Evolutionary conservation across 768 basidiomycete genomes (phyloP).

Genomic region (Lactarius evosmus): DNA sequence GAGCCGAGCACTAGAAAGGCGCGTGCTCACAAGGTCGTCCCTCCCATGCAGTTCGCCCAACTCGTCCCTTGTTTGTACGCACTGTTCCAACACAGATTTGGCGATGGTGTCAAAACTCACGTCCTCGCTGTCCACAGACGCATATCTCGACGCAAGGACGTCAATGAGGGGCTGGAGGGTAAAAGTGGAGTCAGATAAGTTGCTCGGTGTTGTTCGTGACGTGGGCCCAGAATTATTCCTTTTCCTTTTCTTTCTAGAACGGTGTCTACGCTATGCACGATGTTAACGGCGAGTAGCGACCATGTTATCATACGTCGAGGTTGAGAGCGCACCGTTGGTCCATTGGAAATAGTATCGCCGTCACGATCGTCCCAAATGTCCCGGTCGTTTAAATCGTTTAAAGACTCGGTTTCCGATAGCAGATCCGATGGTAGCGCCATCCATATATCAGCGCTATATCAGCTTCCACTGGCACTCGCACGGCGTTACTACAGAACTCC

Average conservation of each 20-base stretch:
- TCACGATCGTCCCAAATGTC: background rate
- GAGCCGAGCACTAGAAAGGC: background rate
- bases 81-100: slow-evolving; percentile 12
- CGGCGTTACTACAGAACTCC: background rate
- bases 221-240: background rate
- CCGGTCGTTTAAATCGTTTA: background rate
- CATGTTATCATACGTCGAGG: background rate
- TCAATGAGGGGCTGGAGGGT: slow-evolving; percentile 26
- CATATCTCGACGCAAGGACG: slow-evolving; percentile 19
- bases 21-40: slow-evolving; percentile 23
- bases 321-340: slow-evolving; percentile 12
- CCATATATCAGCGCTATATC: background rate
- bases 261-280: background rate
- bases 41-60: slow-evolving; percentile 13
- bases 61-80: slow-evolving; percentile 16
- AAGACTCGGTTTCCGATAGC: background rate
- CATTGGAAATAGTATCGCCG: background rate
- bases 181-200: background rate
- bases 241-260: slow-evolving; percentile 14
- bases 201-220: background rate
- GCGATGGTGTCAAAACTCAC: slow-evolving; percentile 15
- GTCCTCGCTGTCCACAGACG: slow-evolving; percentile 18
- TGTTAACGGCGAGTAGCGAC: background rate
- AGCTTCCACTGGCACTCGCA: background rate
- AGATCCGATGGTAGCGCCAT: background rate